phyloP scores from a whole-genome alignment of 805 yeast genomes.

The Kodamaea laetipori region DNA sequence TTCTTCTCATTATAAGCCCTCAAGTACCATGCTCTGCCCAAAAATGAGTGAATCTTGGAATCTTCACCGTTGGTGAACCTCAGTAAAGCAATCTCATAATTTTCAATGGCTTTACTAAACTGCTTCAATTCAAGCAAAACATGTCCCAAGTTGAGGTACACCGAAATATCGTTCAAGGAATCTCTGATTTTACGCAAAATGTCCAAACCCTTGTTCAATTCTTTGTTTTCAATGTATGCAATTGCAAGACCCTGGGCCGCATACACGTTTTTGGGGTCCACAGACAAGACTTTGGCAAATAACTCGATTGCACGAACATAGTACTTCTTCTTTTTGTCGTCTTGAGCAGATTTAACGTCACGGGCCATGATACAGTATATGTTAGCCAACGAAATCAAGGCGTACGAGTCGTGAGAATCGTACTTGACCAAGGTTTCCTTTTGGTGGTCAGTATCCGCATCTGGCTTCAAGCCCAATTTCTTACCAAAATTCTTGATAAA shows the following conservation, averaged over 20 bases:
- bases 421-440: constrained; percentile 79
- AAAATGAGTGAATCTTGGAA: constrained; percentile 63
- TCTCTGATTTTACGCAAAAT: constrained; percentile 88
- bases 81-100: constrained; percentile 76
- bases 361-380: constrained; percentile 81
- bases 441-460: constrained; percentile 74
- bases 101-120: constrained; percentile 82
- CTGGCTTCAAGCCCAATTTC: constrained; percentile 49
- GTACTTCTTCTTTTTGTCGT: constrained; percentile 64
- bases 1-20: constrained; percentile 73
- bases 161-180: constrained; percentile 79
- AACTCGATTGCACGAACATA: constrained; percentile 90
- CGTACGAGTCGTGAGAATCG: constrained; percentile 87
- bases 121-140: constrained; percentile 81
- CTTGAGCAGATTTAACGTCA: constrained; percentile 57
- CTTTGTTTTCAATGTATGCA: constrained; percentile 82
- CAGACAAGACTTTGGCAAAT: constrained; percentile 80
- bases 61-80: constrained; percentile 66
- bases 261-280: constrained; percentile 83
- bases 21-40: constrained; percentile 87
- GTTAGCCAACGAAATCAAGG: constrained; percentile 87
- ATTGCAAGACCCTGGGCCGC: constrained; percentile 99
- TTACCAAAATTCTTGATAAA: constrained; percentile 63
- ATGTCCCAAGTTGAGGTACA: constrained; percentile 85
- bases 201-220: constrained; percentile 75